phyloP scores from a whole-genome alignment of 345 rosid species.

The Brassica cretica region DNA sequence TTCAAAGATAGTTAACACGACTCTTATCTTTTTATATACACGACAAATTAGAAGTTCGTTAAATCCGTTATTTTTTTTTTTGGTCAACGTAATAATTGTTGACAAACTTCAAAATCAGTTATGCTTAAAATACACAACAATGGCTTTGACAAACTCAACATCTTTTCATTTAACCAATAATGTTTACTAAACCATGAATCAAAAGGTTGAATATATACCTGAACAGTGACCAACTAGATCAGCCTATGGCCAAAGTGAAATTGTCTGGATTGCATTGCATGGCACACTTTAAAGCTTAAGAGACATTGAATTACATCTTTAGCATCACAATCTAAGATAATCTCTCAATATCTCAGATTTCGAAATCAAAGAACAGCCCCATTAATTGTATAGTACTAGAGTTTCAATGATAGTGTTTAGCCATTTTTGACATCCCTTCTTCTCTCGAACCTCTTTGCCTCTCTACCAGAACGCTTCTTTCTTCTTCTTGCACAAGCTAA shows the following conservation, averaged over 20 bases:
- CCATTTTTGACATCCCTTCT: not conserved
- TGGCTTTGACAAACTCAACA: not conserved
- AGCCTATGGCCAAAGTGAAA: no score
- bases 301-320: not conserved
- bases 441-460: not conserved
- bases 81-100: not conserved
- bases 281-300: not conserved
- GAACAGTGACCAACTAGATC: no score
- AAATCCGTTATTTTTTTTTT: no score
- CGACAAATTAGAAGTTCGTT: not conserved
- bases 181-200: no score
- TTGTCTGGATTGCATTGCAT: not conserved
- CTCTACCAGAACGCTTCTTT: not conserved
- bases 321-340: not conserved
- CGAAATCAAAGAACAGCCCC: not conserved
- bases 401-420: not conserved
- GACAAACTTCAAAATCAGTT: not conserved
- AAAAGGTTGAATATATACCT: no score
- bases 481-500: not conserved
- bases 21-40: not conserved
- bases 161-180: not conserved
- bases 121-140: not conserved
- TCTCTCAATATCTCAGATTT: not conserved
- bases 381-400: not conserved
- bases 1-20: not conserved